Base-by-base conservation (phyloP, 1,139 yeast species). In the Blastobotrys ciferrii region DNA sequence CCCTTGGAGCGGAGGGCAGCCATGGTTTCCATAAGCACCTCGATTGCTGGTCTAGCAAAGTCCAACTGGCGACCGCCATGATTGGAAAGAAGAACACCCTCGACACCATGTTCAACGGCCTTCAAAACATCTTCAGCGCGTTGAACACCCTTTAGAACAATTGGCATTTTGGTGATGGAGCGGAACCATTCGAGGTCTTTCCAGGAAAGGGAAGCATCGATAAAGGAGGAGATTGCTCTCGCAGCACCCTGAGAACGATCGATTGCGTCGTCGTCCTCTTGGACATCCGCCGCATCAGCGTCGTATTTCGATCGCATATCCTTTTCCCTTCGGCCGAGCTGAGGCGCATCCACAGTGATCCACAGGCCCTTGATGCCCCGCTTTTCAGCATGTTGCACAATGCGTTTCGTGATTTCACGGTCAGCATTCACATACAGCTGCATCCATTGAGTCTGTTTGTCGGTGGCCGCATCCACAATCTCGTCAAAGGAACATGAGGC, bases 261-360 rank as follows among this genome's bases (percentile, higher is more conserved):
- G 3, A 82, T 77, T 20, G 71, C 74, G 17, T 60, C 69, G 35
- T 66, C 72, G n/a, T 66, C 67, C 31, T 66, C 65, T 47, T 70
- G 71, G 5, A 72, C 72, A 23, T 69, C 63, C 6, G 80, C 83
- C n/a, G 78, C 80, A 17, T 78, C 84, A 4, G 76, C 83, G 54
- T 80, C 86, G 55, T 80, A 84, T 61, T 76, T 84, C 62, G 72
- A 75, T 62, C 77, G 72, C 67, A 75, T 75, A 58, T 81, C 81
- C 58, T 67, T 74, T 66, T 91, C 97, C 58, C 98, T 80, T 57
- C 95, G 80, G n/a, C 98, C 98, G 50, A 89, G 75, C 56, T 87
- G 88, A 2, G 97, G 97, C 0, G 97, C 96, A 70, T 91, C 98
- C 2, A 89, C 97, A 0, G 96, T 88, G 48, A 88, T 80, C 64